Conservation (phyloP, 2,329 filamentous ascomycete species). For the Tolypocladium paradoxum region DNA sequence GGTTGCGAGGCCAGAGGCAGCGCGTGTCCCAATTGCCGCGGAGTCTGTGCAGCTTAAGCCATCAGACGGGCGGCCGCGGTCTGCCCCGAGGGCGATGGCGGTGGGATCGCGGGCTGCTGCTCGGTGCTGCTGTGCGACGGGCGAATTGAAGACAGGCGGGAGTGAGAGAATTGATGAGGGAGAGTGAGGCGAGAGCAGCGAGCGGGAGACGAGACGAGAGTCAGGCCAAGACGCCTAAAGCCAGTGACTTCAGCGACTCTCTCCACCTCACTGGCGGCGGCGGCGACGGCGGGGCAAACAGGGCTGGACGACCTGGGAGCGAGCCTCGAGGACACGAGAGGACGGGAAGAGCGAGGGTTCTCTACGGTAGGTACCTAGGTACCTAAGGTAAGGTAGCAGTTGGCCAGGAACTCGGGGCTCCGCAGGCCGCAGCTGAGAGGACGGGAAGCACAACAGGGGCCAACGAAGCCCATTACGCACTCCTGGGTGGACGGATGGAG, state of each 20-base stretch:
- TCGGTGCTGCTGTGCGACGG: not conserved
- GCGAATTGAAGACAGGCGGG: not conserved
- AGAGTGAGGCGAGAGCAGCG: not conserved
- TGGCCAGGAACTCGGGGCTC: not conserved
- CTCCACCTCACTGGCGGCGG: not conserved
- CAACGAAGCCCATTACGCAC: not conserved
- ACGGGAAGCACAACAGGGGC: not conserved
- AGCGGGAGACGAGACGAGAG: not conserved
- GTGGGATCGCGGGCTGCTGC: not conserved
- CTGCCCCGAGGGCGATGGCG: constrained; percentile 6
- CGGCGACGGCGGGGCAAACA: not conserved
- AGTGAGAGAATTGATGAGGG: not conserved
- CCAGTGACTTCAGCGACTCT: not conserved
- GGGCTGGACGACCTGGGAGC: not conserved
- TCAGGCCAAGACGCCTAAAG: not conserved
- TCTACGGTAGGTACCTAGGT: too few relatives aligned
- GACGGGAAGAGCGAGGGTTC: not conserved
- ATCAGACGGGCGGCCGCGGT: constrained; percentile 19
- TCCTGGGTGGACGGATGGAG: too few relatives aligned
- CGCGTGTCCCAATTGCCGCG: constrained; percentile 29
- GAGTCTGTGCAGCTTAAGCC: constrained; percentile 21
- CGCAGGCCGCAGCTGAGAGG: not conserved
- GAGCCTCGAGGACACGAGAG: not conserved
- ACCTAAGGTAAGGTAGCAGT: too few relatives aligned
- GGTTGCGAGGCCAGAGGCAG: constrained; percentile 22